Conservation (phyloP, 495 filamentous ascomycete species). For the Poronia punctata region DNA sequence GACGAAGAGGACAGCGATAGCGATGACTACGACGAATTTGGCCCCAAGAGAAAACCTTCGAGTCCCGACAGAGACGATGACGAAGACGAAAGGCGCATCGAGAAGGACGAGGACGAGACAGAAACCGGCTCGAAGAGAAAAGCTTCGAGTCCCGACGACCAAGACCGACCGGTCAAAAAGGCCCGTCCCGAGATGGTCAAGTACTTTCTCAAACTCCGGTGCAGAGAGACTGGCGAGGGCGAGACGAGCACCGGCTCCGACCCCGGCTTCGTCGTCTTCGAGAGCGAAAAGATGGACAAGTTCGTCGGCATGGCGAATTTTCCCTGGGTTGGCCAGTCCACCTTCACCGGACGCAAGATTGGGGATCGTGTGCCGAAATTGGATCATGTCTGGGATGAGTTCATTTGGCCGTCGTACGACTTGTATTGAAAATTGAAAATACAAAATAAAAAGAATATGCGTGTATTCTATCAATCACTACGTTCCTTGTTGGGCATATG, state of each 20-base stretch:
- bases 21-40: not conserved
- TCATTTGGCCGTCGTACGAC: too few species aligned
- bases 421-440: too few species aligned
- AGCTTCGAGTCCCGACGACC: not conserved
- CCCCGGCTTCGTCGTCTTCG: conserved; percentile 22
- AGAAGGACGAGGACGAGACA: not conserved
- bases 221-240: conserved; percentile 21
- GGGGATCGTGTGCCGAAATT: too few species aligned
- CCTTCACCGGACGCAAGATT: conserved; percentile 19
- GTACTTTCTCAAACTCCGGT: conserved; percentile 15
- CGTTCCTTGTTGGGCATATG: too few species aligned
- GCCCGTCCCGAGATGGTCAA: not conserved
- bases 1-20: conserved; percentile 1
- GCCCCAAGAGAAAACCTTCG: conserved; percentile 4
- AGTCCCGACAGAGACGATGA: conserved; percentile 2
- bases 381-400: too few species aligned
- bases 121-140: conserved; percentile 1
- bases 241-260: conserved; percentile 7
- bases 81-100: not conserved
- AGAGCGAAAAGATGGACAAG: conserved; percentile 13
- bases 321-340: conserved; percentile 6
- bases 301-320: conserved; percentile 16
- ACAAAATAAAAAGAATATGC: too few species aligned
- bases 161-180: conserved; percentile 14
- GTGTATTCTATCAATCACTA: too few species aligned